phyloP scores from a whole-genome alignment of 2,329 filamentous ascomycete species.

The Ceratocystis huliohia region DNA sequence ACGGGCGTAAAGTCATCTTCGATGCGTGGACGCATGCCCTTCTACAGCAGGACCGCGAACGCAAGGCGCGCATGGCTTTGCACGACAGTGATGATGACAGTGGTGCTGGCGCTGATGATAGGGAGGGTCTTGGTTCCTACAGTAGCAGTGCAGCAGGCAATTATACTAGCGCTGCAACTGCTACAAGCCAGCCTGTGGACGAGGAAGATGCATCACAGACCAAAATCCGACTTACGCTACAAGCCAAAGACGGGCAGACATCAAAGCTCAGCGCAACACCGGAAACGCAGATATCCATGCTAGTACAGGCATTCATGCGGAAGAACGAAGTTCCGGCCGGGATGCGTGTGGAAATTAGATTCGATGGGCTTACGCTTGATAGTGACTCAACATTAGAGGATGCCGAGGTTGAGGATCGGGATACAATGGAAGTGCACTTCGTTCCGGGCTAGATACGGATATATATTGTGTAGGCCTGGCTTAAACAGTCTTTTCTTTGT shows the following conservation, averaged over 20 bases:
- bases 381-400: conserved; percentile 48
- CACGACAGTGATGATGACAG: not conserved
- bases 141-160: not conserved
- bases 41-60: conserved; percentile 40
- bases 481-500: too few species aligned
- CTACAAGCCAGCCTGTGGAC: conserved; percentile 14
- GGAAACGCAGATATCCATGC: conserved; percentile 47
- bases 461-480: conserved; percentile 25
- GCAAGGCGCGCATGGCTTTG: conserved; percentile 16
- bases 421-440: conserved; percentile 62
- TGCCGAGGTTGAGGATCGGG: conserved; percentile 61
- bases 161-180: not conserved
- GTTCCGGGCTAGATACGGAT: not conserved
- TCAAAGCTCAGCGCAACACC: conserved; percentile 40
- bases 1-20: conserved; percentile 52
- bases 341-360: conserved; percentile 48
- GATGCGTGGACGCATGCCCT: conserved; percentile 62
- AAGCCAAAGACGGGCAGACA: conserved; percentile 38
- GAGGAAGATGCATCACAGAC: conserved; percentile 18
- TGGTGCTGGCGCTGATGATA: conserved; percentile 10
- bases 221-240: conserved; percentile 41
- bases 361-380: conserved; percentile 63
- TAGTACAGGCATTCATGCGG: conserved; percentile 50
- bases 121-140: not conserved
- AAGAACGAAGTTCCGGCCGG: conserved; percentile 39